phyloP scores from a whole-genome alignment of 306 rosid species.

The Inga oerstediana region DNA sequence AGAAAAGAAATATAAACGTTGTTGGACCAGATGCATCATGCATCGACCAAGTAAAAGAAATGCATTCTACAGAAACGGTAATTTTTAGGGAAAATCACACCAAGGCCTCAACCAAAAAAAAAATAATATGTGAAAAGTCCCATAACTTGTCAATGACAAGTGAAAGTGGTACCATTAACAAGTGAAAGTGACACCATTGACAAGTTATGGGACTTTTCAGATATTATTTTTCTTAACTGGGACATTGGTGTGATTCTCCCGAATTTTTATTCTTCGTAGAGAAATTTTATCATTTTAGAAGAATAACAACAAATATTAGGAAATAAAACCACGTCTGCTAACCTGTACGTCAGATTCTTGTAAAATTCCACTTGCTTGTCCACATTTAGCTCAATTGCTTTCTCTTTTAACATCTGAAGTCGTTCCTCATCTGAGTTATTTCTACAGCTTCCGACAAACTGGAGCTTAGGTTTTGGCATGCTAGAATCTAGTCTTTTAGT shows the following conservation, averaged over 20 bases:
- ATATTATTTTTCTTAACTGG: too few species aligned
- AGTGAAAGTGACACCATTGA: too few species aligned
- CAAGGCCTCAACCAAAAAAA: too few species aligned
- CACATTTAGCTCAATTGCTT: slow-evolving; percentile 71
- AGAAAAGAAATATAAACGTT: neutral
- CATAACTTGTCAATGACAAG: too few species aligned
- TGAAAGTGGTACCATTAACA: too few species aligned
- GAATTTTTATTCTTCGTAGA: neutral
- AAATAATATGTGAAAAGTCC: too few species aligned
- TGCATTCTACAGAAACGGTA: slow-evolving; percentile 3
- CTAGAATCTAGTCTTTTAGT: slow-evolving; percentile 58
- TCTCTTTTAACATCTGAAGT: slow-evolving; percentile 63
- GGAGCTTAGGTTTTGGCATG: slow-evolving; percentile 75
- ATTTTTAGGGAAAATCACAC: neutral
- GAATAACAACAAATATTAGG: neutral
- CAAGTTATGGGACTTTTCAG: too few species aligned
- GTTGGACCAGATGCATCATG: neutral
- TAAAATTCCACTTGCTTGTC: slow-evolving; percentile 76
- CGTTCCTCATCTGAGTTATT: slow-evolving; percentile 85
- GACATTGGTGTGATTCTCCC: too few species aligned
- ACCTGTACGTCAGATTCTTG: slow-evolving; percentile 84
- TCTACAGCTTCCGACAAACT: slow-evolving; percentile 94
- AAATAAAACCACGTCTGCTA: slow-evolving; percentile 31
- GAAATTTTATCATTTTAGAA: slow-evolving; percentile 7
- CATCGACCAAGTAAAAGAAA: slow-evolving; percentile 15